Evolutionary conservation across 2,329 filamentous ascomycete species (phyloP), one percentile per base, ranked within the genome.

Genomic region (Verticillium longisporum): DNA sequence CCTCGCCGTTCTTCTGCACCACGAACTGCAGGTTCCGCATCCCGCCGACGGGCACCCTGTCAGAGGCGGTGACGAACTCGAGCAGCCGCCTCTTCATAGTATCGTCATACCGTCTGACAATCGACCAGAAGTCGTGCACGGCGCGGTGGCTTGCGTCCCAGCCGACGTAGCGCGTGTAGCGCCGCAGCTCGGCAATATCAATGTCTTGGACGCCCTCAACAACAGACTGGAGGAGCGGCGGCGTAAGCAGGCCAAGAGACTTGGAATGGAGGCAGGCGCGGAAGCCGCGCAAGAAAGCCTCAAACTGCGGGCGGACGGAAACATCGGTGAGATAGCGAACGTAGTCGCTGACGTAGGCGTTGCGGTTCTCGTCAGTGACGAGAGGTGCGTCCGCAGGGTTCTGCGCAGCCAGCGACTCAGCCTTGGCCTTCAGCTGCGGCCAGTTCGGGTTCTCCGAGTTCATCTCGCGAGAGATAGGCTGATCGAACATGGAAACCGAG

Each of bases 51-150:
- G 95, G 95, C 1, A 98, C 85, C 2, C 95, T 84, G 70, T 97
- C 93, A 68, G 88, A 94, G 0, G 94, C 94, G 14, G 95, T 99
- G 34, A 99, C 93, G 69, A 99, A 99, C 72, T 97, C 92, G 36
- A 99, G 80, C 37, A 99, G 77, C 68, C 85, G 86, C 59, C 87
- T 84, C 74, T 89, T 89, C 80, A 93, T 89, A 55, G 83, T 80
- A 15, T 88, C 81, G 62, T 86, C 81, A 70, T 85, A 95, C 38
- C 72, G 74, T 65, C 83, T 83, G 1, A 97, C 89, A 7, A 97
- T 83, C 13, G 81, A 81, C 95, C 95, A 99, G 72, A 99, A 98
- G 66, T 90, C 85, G 31, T 80, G 78, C 53, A 99, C 86, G 1
- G 88, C 85, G 14, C 79, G 84, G 66, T 95, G 88, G 0, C 78